These are phyloP conservation scores for Erythrophleum ivorense DNA, from an alignment of 331 rosid species.

Conservation along the genomic window DNA sequence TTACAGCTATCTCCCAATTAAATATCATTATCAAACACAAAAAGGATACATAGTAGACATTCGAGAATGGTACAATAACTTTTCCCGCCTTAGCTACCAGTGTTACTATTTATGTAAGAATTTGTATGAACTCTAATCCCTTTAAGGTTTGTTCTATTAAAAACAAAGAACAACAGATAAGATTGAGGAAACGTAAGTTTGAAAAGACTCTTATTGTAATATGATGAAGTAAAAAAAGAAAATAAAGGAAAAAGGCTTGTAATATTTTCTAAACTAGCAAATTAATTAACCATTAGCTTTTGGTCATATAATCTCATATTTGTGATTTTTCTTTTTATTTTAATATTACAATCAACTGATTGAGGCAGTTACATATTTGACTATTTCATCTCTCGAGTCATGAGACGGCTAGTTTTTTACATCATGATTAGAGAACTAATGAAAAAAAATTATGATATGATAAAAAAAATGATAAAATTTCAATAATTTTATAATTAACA, in stretches of 20 bases:
- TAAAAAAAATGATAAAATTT: no score
- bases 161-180: not conserved
- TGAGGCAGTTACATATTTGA: not conserved
- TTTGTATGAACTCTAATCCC: no score
- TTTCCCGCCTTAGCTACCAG: not conserved
- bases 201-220: constrained; percentile 4
- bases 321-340: not conserved
- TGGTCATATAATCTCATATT: not conserved
- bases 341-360: not conserved
- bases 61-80: not conserved
- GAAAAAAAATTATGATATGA: no score
- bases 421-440: not conserved
- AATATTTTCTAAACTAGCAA: not conserved
- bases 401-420: not conserved
- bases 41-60: not conserved
- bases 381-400: not conserved
- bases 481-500: not conserved
- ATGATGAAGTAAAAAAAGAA: not conserved
- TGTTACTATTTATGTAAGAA: not conserved
- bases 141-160: not conserved
- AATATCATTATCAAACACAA: not conserved
- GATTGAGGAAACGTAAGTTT: not conserved
- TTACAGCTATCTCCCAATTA: constrained; percentile 10
- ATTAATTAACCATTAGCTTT: not conserved
- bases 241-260: not conserved